Conservation (phyloP, 306 rosid species). For the Gastrolobium bilobum region DNA sequence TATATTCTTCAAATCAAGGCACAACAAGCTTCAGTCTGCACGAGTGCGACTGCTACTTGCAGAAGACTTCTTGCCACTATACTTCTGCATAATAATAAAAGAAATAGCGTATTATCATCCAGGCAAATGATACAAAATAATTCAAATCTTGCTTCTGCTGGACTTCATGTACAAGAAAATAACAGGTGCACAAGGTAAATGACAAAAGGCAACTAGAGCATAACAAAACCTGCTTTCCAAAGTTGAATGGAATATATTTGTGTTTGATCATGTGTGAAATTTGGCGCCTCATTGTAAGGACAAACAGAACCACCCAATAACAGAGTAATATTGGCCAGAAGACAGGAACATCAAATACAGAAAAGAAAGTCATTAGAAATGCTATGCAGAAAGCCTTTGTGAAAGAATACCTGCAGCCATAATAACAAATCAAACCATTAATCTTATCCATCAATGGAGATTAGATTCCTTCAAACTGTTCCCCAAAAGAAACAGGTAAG, state of each 20-base stretch:
- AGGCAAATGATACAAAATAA: background rate
- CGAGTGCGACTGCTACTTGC: constrained; percentile 58
- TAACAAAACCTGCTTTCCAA: constrained; percentile 84
- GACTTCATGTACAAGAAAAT: background rate
- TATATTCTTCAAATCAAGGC: constrained; percentile 47
- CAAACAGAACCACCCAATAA: constrained; percentile 90
- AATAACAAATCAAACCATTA: constrained; percentile 32
- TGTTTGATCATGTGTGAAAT: constrained; percentile 93
- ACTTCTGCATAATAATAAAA: constrained; percentile 52
- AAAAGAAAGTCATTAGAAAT: constrained; percentile 90
- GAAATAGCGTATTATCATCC: background rate
- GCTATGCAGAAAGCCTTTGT: constrained; percentile 87
- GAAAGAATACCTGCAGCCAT: constrained; percentile 81
- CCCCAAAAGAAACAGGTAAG: background rate
- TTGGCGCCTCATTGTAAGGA: constrained; percentile 95
- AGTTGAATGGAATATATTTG: constrained; percentile 80
- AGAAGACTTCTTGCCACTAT: constrained; percentile 58
- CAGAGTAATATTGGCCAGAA: constrained; percentile 94
- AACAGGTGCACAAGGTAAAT: background rate
- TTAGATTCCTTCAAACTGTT: constrained; percentile 14
- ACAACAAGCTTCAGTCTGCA: constrained; percentile 59
- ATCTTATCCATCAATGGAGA: constrained; percentile 7
- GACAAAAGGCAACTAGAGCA: constrained; percentile 27
- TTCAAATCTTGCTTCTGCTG: constrained; percentile 6
- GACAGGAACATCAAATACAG: constrained; percentile 90